Evolutionary conservation across 78 protist genomes (phyloP).

Genomic region (Protostelium mycophagum): DNA sequence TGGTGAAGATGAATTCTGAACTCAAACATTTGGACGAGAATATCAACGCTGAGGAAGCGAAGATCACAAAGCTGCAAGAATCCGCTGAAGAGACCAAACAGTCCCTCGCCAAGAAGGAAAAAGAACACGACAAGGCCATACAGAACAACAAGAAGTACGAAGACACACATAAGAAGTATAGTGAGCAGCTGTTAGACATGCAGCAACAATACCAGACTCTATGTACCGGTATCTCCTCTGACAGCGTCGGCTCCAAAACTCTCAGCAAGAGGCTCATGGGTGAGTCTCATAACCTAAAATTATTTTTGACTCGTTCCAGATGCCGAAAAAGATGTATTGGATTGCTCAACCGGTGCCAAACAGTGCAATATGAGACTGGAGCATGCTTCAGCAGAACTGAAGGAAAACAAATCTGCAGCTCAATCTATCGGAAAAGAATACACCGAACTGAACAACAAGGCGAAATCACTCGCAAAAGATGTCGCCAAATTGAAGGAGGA

Average conservation of each 20-base stretch:
- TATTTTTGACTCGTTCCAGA: background rate
- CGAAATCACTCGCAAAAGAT: conserved; percentile 1
- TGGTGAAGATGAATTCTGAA: conserved; percentile 43
- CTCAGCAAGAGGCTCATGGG: background rate
- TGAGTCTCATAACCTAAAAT: background rate
- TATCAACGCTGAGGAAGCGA: conserved; percentile 28
- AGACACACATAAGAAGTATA: conserved; percentile 11
- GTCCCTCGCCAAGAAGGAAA: conserved; percentile 25
- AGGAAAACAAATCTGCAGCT: background rate
- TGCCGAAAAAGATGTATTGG: conserved; percentile 38
- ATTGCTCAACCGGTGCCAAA: conserved; percentile 21
- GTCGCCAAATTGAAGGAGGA: background rate
- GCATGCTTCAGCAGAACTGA: conserved; percentile 25
- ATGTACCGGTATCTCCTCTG: conserved; percentile 27
- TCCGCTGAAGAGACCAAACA: conserved; percentile 2
- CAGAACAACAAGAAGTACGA: conserved; percentile 12
- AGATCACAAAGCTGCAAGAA: background rate
- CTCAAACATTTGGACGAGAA: conserved; percentile 11
- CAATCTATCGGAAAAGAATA: background rate
- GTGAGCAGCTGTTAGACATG: conserved; percentile 10
- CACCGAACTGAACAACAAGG: background rate
- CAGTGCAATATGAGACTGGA: conserved; percentile 38
- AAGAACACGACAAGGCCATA: background rate
- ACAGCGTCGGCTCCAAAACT: conserved; percentile 12
- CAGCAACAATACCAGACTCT: conserved; percentile 26